phyloP scores from a whole-genome alignment of 2,329 filamentous ascomycete species.

The Diplodia sapinea region DNA sequence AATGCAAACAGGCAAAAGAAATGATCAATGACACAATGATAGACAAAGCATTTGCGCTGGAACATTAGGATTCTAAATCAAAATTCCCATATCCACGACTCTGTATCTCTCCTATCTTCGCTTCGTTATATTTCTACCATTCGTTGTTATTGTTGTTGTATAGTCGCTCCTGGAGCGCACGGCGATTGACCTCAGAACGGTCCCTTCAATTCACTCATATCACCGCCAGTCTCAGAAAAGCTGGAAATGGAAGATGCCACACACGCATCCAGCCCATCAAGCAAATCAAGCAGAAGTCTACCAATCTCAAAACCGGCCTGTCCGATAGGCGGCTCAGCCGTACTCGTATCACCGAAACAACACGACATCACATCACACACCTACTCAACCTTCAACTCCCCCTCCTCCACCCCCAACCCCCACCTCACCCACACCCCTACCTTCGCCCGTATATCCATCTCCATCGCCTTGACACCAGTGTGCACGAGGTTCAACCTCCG shows the following conservation, averaged over 20 bases:
- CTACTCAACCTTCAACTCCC: background rate
- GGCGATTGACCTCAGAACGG: no score
- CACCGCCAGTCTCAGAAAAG: background rate
- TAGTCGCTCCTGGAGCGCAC: no score
- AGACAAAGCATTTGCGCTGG: no score
- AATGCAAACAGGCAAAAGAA: no score
- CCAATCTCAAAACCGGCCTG: background rate
- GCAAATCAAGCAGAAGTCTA: no score
- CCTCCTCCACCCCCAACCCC: background rate
- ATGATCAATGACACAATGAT: no score
- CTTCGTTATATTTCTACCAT: no score
- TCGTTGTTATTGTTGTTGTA: no score
- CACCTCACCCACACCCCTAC: constrained; percentile 26
- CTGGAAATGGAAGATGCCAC: background rate
- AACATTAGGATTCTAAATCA: no score
- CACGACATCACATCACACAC: no score
- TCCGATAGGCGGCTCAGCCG: background rate
- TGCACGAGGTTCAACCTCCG: constrained; percentile 16
- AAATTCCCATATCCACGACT: no score
- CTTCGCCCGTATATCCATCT: constrained; percentile 22
- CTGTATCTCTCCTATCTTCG: no score
- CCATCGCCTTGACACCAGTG: constrained; percentile 18
- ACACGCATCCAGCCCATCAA: background rate
- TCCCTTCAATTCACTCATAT: background rate
- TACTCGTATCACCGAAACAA: background rate